These are phyloP conservation scores for Ceratocystis cacaofunesta DNA, from an alignment of 2,329 filamentous ascomycete species.

Conservation along the genomic window DNA sequence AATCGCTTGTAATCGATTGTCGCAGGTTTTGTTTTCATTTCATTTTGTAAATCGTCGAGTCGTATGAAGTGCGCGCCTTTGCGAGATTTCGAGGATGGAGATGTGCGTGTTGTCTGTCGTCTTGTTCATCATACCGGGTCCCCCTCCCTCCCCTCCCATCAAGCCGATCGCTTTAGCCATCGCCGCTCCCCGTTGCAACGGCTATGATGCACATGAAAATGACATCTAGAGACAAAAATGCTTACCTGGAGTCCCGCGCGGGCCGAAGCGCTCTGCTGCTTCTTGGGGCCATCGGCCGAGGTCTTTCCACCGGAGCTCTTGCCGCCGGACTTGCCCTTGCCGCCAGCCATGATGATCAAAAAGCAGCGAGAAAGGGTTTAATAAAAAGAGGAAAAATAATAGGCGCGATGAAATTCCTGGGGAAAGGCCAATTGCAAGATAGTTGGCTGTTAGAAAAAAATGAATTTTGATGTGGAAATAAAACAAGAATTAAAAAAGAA, in stretches of 20 bases:
- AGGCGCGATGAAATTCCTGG: neutral
- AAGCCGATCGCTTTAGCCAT: neutral
- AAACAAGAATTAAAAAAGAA: neutral
- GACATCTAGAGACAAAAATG: conserved; percentile 19
- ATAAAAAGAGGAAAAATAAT: conserved; percentile 11
- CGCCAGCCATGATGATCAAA: conserved; percentile 48
- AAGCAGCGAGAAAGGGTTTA: neutral
- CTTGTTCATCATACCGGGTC: no score
- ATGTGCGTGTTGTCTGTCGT: no score
- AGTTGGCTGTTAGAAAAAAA: neutral
- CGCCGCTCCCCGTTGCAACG: neutral
- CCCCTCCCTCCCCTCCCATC: no score
- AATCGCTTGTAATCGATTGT: no score
- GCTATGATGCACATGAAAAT: neutral
- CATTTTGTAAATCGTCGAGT: no score
- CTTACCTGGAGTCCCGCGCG: conserved; percentile 91
- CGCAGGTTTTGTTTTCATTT: no score
- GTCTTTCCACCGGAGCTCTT: conserved; percentile 75
- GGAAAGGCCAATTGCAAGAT: neutral
- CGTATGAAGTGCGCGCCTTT: no score
- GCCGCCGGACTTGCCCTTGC: conserved; percentile 88
- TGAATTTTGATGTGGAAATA: neutral
- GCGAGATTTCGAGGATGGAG: no score
- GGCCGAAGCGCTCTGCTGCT: conserved; percentile 89
- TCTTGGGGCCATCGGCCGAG: conserved; percentile 52